phyloP scores from a whole-genome alignment of 164 flowering plant genomes.

The Annona cherimola region DNA sequence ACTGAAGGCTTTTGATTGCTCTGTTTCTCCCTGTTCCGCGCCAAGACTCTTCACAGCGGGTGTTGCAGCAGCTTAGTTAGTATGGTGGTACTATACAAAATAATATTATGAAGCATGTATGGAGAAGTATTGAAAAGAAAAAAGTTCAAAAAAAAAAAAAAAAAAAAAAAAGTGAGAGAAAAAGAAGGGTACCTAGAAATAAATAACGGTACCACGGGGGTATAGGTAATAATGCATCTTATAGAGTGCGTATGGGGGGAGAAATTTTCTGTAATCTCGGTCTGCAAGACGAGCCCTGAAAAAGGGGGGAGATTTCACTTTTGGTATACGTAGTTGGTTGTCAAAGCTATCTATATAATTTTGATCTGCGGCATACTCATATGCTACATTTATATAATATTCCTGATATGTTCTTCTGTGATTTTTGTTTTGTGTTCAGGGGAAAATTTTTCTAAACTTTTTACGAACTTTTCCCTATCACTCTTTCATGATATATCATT shows the following conservation, averaged over 20 bases:
- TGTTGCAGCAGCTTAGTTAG: slow-evolving; percentile 40
- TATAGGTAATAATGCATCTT: background rate
- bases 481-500: too few species aligned
- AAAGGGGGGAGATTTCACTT: background rate
- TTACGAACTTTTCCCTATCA: too few species aligned
- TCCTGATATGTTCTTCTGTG: too few species aligned
- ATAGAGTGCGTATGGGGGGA: background rate
- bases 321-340: too few species aligned
- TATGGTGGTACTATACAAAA: background rate
- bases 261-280: background rate
- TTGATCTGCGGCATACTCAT: background rate
- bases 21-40: slow-evolving; percentile 45
- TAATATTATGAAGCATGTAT: background rate
- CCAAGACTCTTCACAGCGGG: slow-evolving; percentile 37
- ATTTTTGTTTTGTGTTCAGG: background rate
- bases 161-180: background rate
- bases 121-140: background rate
- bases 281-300: background rate
- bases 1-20: slow-evolving; percentile 27
- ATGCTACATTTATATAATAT: background rate
- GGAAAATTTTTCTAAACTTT: background rate
- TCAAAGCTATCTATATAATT: too few species aligned
- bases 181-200: background rate
- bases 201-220: background rate
- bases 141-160: background rate